These are phyloP conservation scores for Fusarium pilosicola DNA, from an alignment of 2,329 filamentous ascomycete genomes.

Conservation along the genomic window DNA sequence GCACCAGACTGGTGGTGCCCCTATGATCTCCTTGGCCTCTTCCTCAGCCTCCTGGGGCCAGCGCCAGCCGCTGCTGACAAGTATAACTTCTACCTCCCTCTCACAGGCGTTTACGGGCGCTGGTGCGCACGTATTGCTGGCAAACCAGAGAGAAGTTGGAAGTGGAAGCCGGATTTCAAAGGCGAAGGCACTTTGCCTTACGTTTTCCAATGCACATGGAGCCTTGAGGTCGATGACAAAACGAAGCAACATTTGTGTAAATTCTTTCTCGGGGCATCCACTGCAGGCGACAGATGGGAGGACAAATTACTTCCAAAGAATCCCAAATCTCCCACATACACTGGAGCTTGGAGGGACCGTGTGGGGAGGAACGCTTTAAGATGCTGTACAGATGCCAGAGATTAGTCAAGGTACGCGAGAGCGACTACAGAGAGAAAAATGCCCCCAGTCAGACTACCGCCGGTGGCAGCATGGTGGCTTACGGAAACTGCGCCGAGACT, in stretches of 20 bases:
- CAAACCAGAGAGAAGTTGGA: not conserved
- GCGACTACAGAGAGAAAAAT: not conserved
- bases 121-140: not conserved
- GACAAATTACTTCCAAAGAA: accelerated
- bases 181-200: not conserved
- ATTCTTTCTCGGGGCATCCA: not conserved
- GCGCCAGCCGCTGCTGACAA: not conserved
- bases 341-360: not conserved
- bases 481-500: conserved; percentile 5
- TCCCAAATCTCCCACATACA: not conserved
- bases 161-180: not conserved
- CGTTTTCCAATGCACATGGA: conserved; percentile 1
- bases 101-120: not conserved
- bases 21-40: not conserved
- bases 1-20: not conserved
- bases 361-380: not conserved
- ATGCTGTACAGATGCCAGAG: not conserved
- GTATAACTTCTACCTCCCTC: not conserved
- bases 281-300: not conserved
- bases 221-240: not conserved
- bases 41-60: not conserved
- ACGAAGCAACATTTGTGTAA: not conserved
- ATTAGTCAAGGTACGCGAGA: not conserved
- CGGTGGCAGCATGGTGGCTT: not conserved
- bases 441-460: not conserved